Evolutionary conservation across 1,284 basidiomycete species (phyloP), one percentile per base, ranked within the genome.

Genomic region (Butyriboletus appendiculatus): DNA sequence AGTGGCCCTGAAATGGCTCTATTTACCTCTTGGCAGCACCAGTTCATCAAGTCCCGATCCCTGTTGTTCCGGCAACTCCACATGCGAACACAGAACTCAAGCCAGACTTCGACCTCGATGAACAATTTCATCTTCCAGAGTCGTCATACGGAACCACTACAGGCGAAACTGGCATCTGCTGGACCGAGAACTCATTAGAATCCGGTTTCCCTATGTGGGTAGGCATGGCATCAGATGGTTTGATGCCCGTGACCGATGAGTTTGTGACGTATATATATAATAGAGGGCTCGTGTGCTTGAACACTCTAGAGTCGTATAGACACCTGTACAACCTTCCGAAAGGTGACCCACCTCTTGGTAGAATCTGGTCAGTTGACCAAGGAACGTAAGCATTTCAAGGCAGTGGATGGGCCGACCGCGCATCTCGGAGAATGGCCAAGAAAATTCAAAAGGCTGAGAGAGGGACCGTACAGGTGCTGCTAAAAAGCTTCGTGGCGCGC

Each of bases 381-480:
- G 71, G 88, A 92, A 12, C 82, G 95, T 54, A 96, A 96, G 75
- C 76, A 81, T 40, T 83, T 78, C 62, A 98, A 98, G 73, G 79
- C 85, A 0, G 65, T 79, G 16, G 89, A 97, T 65, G 1, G 26
- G 78, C 84, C 0, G 90, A 91, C 50, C 85, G 95, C 39, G 77
- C 93, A 44, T 89, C 88, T 40, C 76, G 95, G 48, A 80, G 95
- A 48, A 67, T 94, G 65, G 92, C 91, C 44, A 97, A 97, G 84
- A 96, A 96, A n/a, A n/a, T n/a, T n/a, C n/a, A n/a, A n/a, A 75
- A 88, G 73, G 77, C 82, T 28, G 76, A 51, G 74, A 74, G 49
- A 70, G 77, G 51, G 67, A 75, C 43, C 62, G 85, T 53, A 89
- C 75, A 59, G 68, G 73, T 55, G 61, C 65, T 42, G 67, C 67